Evolutionary conservation across 2,329 filamentous ascomycete genomes (phyloP), one percentile per base, ranked within the genome.

Genomic region (Paramyrothecium roridum): DNA sequence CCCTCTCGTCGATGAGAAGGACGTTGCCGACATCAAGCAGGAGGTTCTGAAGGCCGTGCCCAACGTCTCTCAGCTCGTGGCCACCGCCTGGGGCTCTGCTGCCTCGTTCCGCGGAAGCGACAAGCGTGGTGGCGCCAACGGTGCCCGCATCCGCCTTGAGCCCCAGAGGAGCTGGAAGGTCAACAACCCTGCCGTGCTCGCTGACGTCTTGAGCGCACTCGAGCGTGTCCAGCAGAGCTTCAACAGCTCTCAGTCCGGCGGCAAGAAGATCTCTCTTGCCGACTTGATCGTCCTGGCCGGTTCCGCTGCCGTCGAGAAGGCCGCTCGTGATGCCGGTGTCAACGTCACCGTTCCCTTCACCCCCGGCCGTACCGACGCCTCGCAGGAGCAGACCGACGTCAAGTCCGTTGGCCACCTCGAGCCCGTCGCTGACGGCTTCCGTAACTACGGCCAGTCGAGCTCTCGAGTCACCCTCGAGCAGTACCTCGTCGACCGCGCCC

Each of bases 71-170:
- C 84, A 85, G 72, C 77, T 92, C 56, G 80, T 92, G 53, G 79
- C 80, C 11, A 80, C 81, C 11, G 87, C 88, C 22, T 91, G 86
- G 84, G 84, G 84, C 1, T 84, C 88, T 0, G 87, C 87, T 22
- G 87, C 87, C 2, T 87, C 86, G 30, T 91, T 87, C 84, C 87
- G 88, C 58, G 82, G 85, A 62, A 82, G 84, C 62, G 89, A 93
- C 78, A 92, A 92, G 84, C 89, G 89, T 61, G 89, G 89, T 62
- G 89, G 89, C 67, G 89, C 89, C 73, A 93, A 93, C 65, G 89
- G 89, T 64, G 89, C 84, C 16, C 89, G 89, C 63, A 90, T 93
- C 65, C 86, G 87, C 34, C 86, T 93, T 12, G 77, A 80, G 58
- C 89, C 89, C 22, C 86, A 89, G 75, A 85, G 84, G 63, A 76